Conservation (phyloP, 2,329 filamentous ascomycete species). For the Ophiocordyceps sinensis region DNA sequence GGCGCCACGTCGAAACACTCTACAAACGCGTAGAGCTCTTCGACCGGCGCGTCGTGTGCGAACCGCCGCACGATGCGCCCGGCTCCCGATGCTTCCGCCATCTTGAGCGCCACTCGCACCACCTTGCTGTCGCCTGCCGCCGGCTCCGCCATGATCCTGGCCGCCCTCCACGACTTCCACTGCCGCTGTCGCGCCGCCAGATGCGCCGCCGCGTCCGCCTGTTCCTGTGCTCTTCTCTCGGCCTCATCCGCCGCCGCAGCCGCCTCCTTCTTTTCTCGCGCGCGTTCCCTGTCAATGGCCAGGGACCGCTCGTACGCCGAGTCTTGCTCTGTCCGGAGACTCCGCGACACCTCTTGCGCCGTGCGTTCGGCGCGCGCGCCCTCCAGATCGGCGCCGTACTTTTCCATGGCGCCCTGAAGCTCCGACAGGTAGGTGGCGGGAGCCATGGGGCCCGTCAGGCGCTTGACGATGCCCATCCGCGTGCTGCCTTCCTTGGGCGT, state of each 20-base stretch:
- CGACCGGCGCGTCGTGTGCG: slow-evolving; percentile 50
- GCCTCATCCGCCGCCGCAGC: slow-evolving; percentile 56
- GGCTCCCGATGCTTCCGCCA: slow-evolving; percentile 44
- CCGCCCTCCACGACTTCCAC: slow-evolving; percentile 72
- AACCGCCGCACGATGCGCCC: slow-evolving; percentile 71
- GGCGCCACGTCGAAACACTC: slow-evolving; percentile 70
- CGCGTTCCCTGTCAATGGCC: slow-evolving; percentile 74
- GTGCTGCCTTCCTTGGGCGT: slow-evolving; percentile 73
- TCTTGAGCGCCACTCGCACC: slow-evolving; percentile 56
- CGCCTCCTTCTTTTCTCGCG: slow-evolving; percentile 60
- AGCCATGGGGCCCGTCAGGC: slow-evolving; percentile 58
- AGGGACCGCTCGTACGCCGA: slow-evolving; percentile 86
- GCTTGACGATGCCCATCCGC: slow-evolving; percentile 79
- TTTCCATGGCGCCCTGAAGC: slow-evolving; percentile 56
- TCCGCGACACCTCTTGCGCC: slow-evolving; percentile 70
- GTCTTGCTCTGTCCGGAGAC: slow-evolving; percentile 76
- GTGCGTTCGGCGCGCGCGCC: slow-evolving; percentile 60
- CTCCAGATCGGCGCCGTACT: slow-evolving; percentile 62
- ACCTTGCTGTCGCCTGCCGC: slow-evolving; percentile 44
- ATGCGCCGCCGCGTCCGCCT: slow-evolving; percentile 45
- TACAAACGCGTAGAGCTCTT: slow-evolving; percentile 91
- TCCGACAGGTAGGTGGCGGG: slow-evolving; percentile 61
- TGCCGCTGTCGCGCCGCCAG: slow-evolving; percentile 34
- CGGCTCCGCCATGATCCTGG: slow-evolving; percentile 55
- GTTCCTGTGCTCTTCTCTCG: slow-evolving; percentile 43